Base-by-base conservation (phyloP, 345 rosid species). In the Capsella bursapastoris region DNA sequence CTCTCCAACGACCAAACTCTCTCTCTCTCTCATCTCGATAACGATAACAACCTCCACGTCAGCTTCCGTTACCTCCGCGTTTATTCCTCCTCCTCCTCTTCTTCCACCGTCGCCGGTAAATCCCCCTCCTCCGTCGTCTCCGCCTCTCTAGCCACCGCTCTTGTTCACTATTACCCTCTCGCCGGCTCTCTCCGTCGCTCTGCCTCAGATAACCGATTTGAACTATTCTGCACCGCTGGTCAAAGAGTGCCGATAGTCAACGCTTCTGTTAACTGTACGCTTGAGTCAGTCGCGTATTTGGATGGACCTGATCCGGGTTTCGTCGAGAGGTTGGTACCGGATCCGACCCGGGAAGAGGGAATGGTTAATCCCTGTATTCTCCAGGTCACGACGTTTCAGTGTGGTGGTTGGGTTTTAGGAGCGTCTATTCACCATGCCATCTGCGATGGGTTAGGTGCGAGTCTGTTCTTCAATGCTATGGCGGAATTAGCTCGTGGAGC, bases 361-460 rank as follows among this genome's bases (percentile, higher is more conserved):
- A 43, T 85, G 81, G 64, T 31, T 15, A 85, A 87, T 27, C 98
- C 97, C 1, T 93, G 90, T 57, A 15, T 80, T 43, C 88, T 93
- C 31, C 98, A 90, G 16, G 78, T 93, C 53, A 93, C 98, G 7
- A 68, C 48, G 77, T 93, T 93, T 37, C 79, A 79, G 65, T 90
- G 97, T 8, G 98, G 97, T 34, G 98, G 97, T 5, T 89, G 79
- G 73, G 80, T 82, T 43, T 62, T 93, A 0, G 97, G 93, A 2
- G 83, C 96, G n/a, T 79, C 96, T 7, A 73, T 89, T 31, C 91
- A 90, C 64, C 90, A 90, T 57, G 79, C 86, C 4, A 40, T 93
- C 68, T 89, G 95, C 25, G 97, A 93, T 10, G 98, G 97, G 28
- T 75, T 88, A 8, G 98, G 97, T 2, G 93, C 92, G 18, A 93